These are phyloP conservation scores for Iris pallida DNA, from an alignment of 116 monocot genomes.

Conservation along the genomic window DNA sequence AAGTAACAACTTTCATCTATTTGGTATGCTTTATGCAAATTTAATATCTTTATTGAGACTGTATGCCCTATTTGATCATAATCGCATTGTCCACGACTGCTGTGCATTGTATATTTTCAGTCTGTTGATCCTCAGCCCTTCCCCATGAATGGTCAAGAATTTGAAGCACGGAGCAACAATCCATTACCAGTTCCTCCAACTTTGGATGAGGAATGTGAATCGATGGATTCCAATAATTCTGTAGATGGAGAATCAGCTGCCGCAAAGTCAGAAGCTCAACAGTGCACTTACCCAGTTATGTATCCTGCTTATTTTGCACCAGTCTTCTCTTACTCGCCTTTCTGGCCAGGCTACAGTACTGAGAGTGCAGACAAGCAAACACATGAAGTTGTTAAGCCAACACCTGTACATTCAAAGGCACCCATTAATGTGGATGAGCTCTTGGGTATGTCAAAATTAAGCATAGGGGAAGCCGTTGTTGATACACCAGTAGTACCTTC, in stretches of 20 bases:
- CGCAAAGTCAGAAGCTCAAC: constrained; percentile 19
- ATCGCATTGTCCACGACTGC: too few species aligned
- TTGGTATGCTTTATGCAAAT: background rate
- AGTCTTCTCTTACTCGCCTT: constrained; percentile 37
- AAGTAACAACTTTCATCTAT: background rate
- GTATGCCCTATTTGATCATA: too few species aligned
- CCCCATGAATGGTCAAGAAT: constrained; percentile 25
- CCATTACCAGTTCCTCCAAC: constrained; percentile 12
- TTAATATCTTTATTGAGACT: background rate
- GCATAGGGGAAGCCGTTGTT: constrained; percentile 40
- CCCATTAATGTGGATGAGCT: constrained; percentile 57
- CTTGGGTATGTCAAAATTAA: constrained; percentile 62
- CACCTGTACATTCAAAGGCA: constrained; percentile 49
- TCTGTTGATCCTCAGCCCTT: constrained; percentile 22
- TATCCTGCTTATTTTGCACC: constrained; percentile 55
- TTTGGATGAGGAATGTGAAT: constrained; percentile 48
- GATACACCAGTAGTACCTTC: constrained; percentile 12
- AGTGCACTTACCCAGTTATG: constrained; percentile 23
- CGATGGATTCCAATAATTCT: constrained; percentile 63
- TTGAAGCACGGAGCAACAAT: constrained; percentile 16
- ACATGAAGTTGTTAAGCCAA: constrained; percentile 66
- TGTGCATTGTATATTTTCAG: constrained; percentile 13
- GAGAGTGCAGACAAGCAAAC: constrained; percentile 15
- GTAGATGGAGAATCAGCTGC: constrained; percentile 24
- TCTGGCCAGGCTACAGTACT: constrained; percentile 17